A percentile compares a stretch with the other conserved stretches of the same genome.
phyloP scores from a whole-genome alignment of 2,329 filamentous ascomycete species.

The Graphiopsis chlorocephala region DNA sequence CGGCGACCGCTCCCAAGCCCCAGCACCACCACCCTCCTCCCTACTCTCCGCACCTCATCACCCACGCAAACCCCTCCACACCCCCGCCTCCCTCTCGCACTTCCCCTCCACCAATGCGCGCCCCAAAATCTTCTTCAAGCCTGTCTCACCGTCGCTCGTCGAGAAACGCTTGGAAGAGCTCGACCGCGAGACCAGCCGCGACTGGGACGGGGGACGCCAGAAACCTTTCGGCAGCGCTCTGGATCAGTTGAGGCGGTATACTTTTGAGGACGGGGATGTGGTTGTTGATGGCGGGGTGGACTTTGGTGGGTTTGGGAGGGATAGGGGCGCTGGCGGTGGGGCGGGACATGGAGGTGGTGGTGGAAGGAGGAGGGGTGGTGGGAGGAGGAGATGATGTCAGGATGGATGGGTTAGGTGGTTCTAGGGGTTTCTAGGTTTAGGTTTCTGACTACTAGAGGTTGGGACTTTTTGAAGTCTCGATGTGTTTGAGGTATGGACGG shows the following conservation, averaged over 20 bases:
- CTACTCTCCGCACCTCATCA: not conserved
- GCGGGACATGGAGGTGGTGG: slow-evolving; percentile 20
- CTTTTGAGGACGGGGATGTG: slow-evolving; percentile 44
- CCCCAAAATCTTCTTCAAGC: slow-evolving; percentile 63
- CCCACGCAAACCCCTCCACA: slow-evolving; percentile 14
- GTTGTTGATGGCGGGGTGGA: slow-evolving; percentile 43
- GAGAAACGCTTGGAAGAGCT: slow-evolving; percentile 63
- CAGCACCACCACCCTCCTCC: not conserved
- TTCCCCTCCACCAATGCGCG: slow-evolving; percentile 61
- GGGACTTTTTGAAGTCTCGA: not conserved
- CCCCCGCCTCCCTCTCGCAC: slow-evolving; percentile 33
- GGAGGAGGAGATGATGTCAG: slow-evolving; percentile 20
- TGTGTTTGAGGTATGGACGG: not conserved
- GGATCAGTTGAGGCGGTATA: slow-evolving; percentile 41
- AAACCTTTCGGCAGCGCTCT: slow-evolving; percentile 11
- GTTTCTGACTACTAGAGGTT: not conserved
- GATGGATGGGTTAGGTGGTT: not conserved
- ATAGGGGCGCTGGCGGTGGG: slow-evolving; percentile 16
- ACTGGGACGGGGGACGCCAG: slow-evolving; percentile 38
- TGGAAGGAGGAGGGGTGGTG: slow-evolving; percentile 21
- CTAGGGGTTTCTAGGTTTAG: not conserved
- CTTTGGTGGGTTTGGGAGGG: slow-evolving; percentile 30
- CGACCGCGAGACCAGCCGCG: slow-evolving; percentile 42
- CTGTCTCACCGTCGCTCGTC: slow-evolving; percentile 64
- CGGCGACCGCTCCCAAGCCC: slow-evolving; percentile 11